phyloP scores from a whole-genome alignment of 306 rosid genomes.

The Castanea mollissima region DNA sequence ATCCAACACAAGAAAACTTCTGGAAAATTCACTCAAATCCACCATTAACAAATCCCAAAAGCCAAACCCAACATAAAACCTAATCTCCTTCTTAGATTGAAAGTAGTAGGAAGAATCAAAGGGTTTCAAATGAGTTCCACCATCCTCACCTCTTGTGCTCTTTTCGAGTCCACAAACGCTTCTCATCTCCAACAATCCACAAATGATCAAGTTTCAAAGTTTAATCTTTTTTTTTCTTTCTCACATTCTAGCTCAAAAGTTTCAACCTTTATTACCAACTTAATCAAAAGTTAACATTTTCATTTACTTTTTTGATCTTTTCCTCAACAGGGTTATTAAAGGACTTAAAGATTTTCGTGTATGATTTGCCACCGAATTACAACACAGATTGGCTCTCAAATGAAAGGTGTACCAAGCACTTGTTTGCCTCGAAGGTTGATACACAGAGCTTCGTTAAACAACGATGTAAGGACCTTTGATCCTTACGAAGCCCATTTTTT shows the following conservation, averaged over 20 bases:
- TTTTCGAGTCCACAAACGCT: slow-evolving; percentile 38
- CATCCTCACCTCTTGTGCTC: slow-evolving; percentile 41
- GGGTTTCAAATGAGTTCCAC: not conserved
- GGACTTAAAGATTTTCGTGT: slow-evolving; percentile 55
- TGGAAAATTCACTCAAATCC: too few species aligned
- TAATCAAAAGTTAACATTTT: too few species aligned
- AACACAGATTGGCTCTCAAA: slow-evolving; percentile 67
- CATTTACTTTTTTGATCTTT: not conserved
- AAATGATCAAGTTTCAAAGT: slow-evolving; percentile 26
- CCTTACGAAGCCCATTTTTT: slow-evolving; percentile 76
- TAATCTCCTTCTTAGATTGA: too few species aligned
- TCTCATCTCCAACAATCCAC: slow-evolving; percentile 13
- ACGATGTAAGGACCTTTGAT: slow-evolving; percentile 55
- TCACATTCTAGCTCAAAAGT: not conserved
- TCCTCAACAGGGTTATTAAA: slow-evolving; percentile 29
- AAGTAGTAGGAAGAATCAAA: too few species aligned
- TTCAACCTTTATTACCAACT: not conserved
- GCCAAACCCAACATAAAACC: too few species aligned
- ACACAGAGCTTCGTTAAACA: slow-evolving; percentile 66
- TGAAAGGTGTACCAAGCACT: slow-evolving; percentile 58
- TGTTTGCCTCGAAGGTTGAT: slow-evolving; percentile 85
- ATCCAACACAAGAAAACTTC: too few species aligned
- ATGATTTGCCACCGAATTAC: slow-evolving; percentile 64
- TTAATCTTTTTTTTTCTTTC: too few species aligned
- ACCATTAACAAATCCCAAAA: too few species aligned